Percentiles rank a stretch among this genome's conserved stretches.
These are phyloP conservation scores for Zostera marina DNA, from an alignment of 116 monocot genomes.

Conservation along the genomic window DNA sequence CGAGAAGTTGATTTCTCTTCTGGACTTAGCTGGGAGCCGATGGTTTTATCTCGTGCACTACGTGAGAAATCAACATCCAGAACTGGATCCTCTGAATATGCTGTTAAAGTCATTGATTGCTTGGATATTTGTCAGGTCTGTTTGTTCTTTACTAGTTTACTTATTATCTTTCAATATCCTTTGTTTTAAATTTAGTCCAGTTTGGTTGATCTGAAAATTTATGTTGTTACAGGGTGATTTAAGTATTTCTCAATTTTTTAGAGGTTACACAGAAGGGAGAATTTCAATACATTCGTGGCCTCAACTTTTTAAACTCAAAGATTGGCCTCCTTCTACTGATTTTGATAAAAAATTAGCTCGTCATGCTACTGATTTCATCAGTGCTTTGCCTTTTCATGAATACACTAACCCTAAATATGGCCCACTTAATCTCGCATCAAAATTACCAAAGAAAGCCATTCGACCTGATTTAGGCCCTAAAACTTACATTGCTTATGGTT, in stretches of 20 bases:
- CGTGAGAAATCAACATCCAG: slow-evolving; percentile 16
- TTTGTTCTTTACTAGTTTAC: not conserved
- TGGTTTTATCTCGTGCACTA: slow-evolving; percentile 33
- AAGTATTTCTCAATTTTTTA: slow-evolving; percentile 14
- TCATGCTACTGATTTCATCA: slow-evolving; percentile 68
- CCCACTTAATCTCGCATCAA: slow-evolving; percentile 56
- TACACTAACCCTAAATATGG: slow-evolving; percentile 66
- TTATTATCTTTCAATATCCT: too few species aligned
- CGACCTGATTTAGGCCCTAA: slow-evolving; percentile 86
- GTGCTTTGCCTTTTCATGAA: slow-evolving; percentile 69
- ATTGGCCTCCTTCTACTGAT: slow-evolving; percentile 67
- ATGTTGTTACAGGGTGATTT: slow-evolving; percentile 9
- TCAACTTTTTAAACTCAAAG: slow-evolving; percentile 80
- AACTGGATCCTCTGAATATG: slow-evolving; percentile 19
- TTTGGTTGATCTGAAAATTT: too few species aligned
- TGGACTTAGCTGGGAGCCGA: slow-evolving; percentile 53
- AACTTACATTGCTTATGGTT: slow-evolving; percentile 91
- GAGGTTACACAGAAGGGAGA: slow-evolving; percentile 11
- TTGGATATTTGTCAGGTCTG: slow-evolving; percentile 27
- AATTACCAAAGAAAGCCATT: slow-evolving; percentile 36
- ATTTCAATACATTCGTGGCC: slow-evolving; percentile 27
- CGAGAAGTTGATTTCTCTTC: slow-evolving; percentile 26
- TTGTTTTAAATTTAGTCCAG: too few species aligned
- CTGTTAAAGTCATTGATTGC: slow-evolving; percentile 35
- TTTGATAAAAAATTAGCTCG: slow-evolving; percentile 72